Conservation (phyloP, 1,284 basidiomycete genomes). For the Pyrrhoderma lamaoense region DNA sequence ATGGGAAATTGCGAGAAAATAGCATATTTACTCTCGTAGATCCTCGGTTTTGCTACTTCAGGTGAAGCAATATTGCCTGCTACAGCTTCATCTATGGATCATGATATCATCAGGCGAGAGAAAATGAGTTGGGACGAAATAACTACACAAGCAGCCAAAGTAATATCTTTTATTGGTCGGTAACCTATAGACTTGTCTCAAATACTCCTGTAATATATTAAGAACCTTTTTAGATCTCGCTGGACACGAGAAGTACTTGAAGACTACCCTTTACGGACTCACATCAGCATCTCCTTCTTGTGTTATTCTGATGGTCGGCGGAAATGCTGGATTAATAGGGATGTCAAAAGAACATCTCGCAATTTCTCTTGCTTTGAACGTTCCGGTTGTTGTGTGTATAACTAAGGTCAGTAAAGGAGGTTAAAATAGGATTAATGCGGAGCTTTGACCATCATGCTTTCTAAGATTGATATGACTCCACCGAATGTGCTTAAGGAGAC, state of each 20-base stretch:
- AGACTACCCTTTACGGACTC: slow-evolving; percentile 93
- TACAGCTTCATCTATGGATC: slow-evolving; percentile 43
- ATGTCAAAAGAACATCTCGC: slow-evolving; percentile 98
- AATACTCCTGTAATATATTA: neutral
- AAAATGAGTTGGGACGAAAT: slow-evolving; percentile 96
- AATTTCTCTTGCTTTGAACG: slow-evolving; percentile 87
- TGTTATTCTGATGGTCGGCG: slow-evolving; percentile 93
- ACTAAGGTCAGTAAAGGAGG: slow-evolving; percentile 62
- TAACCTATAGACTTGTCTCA: neutral
- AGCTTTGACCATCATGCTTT: neutral
- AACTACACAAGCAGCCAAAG: slow-evolving; percentile 85
- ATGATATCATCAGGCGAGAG: slow-evolving; percentile 65
- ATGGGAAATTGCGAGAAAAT: neutral
- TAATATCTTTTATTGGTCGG: slow-evolving; percentile 87
- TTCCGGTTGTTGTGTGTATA: slow-evolving; percentile 91
- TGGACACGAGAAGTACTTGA: slow-evolving; percentile 83
- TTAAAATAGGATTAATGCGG: neutral
- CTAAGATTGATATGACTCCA: slow-evolving; percentile 98
- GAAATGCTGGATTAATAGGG: slow-evolving; percentile 91
- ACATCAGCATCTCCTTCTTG: slow-evolving; percentile 94
- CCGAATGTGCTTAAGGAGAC: slow-evolving; percentile 86
- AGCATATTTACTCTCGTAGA: slow-evolving; percentile 37
- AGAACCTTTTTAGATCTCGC: slow-evolving; percentile 62
- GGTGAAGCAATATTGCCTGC: slow-evolving; percentile 72
- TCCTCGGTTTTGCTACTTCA: slow-evolving; percentile 73